A percentile compares a stretch with the other conserved stretches of the same genome.
These are phyloP conservation scores for Termitomyces sp. DNA, from an alignment of 768 basidiomycete species.

Conservation along the genomic window DNA sequence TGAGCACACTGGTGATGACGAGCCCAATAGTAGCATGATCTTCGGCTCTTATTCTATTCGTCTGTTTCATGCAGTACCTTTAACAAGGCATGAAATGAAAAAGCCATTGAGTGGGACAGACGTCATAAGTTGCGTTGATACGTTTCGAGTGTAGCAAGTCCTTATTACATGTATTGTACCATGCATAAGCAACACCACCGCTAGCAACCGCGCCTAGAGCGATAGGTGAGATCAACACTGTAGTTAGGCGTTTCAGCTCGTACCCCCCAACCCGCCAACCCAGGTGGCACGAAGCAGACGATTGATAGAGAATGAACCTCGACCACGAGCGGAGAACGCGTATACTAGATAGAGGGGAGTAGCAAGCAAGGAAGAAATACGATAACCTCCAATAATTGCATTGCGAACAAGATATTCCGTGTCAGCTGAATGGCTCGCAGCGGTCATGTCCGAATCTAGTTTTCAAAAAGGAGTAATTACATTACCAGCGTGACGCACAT, in stretches of 20 bases:
- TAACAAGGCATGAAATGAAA: background rate
- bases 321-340: constrained; percentile 49
- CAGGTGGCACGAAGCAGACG: constrained; percentile 67
- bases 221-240: background rate
- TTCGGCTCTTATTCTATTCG: constrained; percentile 52
- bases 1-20: constrained; percentile 56
- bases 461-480: background rate
- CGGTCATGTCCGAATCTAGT: background rate
- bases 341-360: constrained; percentile 58
- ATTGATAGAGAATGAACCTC: constrained; percentile 52
- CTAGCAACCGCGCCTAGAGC: constrained; percentile 41
- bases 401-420: constrained; percentile 63
- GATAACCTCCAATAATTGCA: constrained; percentile 63
- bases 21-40: constrained; percentile 76
- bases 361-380: constrained; percentile 54
- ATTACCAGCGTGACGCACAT: background rate
- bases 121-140: constrained; percentile 54
- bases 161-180: constrained; percentile 49
- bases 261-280: constrained; percentile 62
- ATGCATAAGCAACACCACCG: constrained; percentile 56
- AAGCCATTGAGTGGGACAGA: constrained; percentile 20
- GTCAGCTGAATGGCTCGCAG: constrained; percentile 41
- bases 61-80: constrained; percentile 29
- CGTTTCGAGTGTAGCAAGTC: constrained; percentile 45
- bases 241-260: constrained; percentile 3